phyloP scores from a whole-genome alignment of 768 basidiomycete genomes.

The Asterophora parasitica region DNA sequence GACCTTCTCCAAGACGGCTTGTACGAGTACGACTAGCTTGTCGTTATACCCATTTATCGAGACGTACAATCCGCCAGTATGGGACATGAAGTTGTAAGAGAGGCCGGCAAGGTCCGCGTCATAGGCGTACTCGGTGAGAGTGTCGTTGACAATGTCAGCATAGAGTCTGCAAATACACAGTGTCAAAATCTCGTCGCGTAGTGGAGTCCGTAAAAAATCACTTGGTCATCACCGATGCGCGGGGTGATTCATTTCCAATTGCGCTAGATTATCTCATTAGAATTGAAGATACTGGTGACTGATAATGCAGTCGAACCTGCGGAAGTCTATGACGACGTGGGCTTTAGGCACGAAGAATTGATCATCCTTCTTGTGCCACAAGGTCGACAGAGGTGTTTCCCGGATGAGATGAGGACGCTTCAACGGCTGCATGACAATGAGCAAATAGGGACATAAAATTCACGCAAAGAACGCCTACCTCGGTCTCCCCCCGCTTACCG shows the following conservation, averaged over 20 bases:
- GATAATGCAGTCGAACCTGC: slow-evolving; percentile 47
- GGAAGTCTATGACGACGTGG: slow-evolving; percentile 66
- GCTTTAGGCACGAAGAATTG: slow-evolving; percentile 94
- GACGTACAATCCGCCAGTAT: slow-evolving; percentile 63
- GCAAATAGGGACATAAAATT: slow-evolving; percentile 1
- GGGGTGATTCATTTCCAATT: slow-evolving; percentile 55
- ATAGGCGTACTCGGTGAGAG: slow-evolving; percentile 87
- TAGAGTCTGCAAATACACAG: slow-evolving; percentile 51
- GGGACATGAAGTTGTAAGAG: slow-evolving; percentile 59
- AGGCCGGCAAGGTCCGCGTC: slow-evolving; percentile 91
- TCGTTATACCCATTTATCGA: slow-evolving; percentile 86
- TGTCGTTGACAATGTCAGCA: slow-evolving; percentile 81
- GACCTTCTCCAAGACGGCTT: slow-evolving; percentile 66
- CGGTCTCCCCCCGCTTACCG: slow-evolving; percentile 60
- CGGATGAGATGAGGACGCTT: slow-evolving; percentile 73
- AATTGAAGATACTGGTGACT: not conserved
- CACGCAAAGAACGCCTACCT: slow-evolving; percentile 36
- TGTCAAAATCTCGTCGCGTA: not conserved
- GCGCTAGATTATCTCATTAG: slow-evolving; percentile 36
- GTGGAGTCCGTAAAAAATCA: slow-evolving; percentile 22
- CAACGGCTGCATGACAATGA: slow-evolving; percentile 46
- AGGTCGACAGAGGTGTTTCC: slow-evolving; percentile 61
- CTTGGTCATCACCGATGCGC: slow-evolving; percentile 71
- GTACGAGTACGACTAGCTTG: slow-evolving; percentile 71
- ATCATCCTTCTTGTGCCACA: slow-evolving; percentile 99